Evolutionary conservation across 1,284 basidiomycete species (phyloP).

Genomic region (Apiotrichum veenhuisii): DNA sequence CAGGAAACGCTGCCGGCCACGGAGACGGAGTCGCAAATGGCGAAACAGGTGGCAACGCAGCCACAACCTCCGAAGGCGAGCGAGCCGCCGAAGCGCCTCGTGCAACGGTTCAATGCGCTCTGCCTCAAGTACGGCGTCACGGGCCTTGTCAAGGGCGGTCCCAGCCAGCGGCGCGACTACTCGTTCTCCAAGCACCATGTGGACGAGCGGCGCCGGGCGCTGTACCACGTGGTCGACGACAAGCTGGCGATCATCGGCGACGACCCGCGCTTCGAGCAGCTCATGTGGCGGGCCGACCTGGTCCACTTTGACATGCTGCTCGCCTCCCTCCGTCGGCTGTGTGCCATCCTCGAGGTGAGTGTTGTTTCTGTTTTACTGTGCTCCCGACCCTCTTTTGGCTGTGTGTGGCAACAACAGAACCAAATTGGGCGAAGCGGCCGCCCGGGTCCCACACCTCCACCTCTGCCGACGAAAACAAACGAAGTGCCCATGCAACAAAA

Average conservation of each 20-base stretch:
- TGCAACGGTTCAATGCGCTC: neutral
- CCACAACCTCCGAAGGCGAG: neutral
- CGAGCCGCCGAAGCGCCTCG: neutral
- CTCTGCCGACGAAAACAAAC: neutral
- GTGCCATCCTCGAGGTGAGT: neutral
- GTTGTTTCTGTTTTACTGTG: neutral
- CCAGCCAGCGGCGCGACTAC: too few species aligned
- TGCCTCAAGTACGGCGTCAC: constrained; percentile 3
- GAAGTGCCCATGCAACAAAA: neutral
- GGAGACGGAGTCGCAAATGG: too few species aligned
- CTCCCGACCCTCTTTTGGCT: neutral
- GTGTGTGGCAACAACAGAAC: neutral
- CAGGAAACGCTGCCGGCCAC: neutral
- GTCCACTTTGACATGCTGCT: neutral
- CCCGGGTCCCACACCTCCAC: neutral
- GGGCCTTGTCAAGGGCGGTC: neutral
- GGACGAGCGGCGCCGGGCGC: neutral
- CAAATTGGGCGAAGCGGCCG: too few species aligned
- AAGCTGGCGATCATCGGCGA: neutral
- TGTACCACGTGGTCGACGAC: neutral
- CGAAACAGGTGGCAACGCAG: too few species aligned
- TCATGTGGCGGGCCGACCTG: neutral
- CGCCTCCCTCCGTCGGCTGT: neutral
- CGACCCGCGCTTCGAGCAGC: neutral
- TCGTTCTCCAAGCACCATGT: neutral